Evolutionary conservation across 108 stramenopile genomes (phyloP).

Genomic region (Pseudonitzschia multiseries): DNA sequence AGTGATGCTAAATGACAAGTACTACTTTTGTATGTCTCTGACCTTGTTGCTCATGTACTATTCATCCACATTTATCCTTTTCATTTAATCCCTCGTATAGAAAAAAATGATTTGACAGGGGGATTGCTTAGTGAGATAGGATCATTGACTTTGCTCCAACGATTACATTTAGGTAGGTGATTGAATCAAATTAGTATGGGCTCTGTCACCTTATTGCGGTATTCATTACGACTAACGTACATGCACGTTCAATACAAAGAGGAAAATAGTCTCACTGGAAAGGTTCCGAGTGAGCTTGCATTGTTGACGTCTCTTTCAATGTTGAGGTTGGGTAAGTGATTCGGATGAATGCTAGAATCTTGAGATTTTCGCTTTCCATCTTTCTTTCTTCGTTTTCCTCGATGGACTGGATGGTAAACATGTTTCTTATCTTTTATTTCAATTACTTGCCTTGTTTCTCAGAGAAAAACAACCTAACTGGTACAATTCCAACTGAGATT

Average conservation of each 20-base stretch:
- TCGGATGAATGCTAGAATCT: too few species aligned
- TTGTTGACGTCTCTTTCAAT: neutral
- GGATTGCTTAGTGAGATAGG: neutral
- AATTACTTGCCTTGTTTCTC: neutral
- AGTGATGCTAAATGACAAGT: neutral
- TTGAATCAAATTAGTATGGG: too few species aligned
- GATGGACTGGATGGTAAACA: neutral
- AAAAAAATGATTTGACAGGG: neutral
- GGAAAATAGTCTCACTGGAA: neutral
- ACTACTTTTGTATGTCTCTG: neutral
- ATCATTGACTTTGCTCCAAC: neutral
- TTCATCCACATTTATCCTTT: neutral
- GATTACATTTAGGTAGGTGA: neutral
- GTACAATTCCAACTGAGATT: neutral
- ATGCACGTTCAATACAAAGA: too few species aligned
- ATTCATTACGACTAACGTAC: too few species aligned
- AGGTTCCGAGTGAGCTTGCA: slow-evolving; percentile 21
- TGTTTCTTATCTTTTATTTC: neutral
- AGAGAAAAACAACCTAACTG: neutral
- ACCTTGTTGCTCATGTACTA: neutral
- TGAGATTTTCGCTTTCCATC: neutral
- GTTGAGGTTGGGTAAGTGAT: neutral
- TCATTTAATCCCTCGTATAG: neutral
- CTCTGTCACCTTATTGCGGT: too few species aligned
- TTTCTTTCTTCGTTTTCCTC: neutral